Evolutionary conservation across 2,329 filamentous ascomycete species (phyloP).

Genomic region (Corinectria fuckeliana): DNA sequence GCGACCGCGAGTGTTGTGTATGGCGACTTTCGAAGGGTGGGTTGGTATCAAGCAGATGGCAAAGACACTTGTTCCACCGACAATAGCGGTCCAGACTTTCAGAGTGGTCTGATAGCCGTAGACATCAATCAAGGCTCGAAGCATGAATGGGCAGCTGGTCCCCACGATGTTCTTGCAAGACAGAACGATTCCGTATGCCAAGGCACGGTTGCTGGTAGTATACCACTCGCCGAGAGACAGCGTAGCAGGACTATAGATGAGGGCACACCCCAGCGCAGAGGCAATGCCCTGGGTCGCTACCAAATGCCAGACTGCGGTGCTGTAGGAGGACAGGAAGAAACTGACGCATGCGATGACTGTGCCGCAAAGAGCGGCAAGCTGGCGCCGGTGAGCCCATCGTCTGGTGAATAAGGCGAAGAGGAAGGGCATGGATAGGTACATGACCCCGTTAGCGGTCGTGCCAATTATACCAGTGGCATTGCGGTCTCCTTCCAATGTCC

Average conservation of each 20-base stretch:
- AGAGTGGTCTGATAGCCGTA: constrained; percentile 21
- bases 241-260: constrained; percentile 24
- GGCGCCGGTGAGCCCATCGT: constrained; percentile 20
- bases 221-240: constrained; percentile 28
- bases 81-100: constrained; percentile 19
- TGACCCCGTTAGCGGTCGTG: constrained; percentile 26
- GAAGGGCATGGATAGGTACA: constrained; percentile 28
- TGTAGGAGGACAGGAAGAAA: constrained; percentile 22
- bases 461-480: constrained; percentile 22
- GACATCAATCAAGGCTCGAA: constrained; percentile 16
- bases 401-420: constrained; percentile 23
- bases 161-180: constrained; percentile 26
- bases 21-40: constrained; percentile 1
- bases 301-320: constrained; percentile 20
- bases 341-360: constrained; percentile 13
- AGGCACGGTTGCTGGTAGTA: constrained; percentile 17
- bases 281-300: constrained; percentile 22
- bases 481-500: constrained; percentile 13
- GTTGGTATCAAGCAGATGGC: constrained; percentile 16
- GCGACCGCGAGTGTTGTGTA: background rate
- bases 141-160: constrained; percentile 20
- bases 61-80: constrained; percentile 10
- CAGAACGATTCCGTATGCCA: constrained; percentile 25
- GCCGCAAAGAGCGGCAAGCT: constrained; percentile 17
- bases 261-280: constrained; percentile 20